A percentile compares a stretch with the other conserved stretches of the same genome.
These are phyloP conservation scores for Spergularia azorica DNA, from an alignment of 179 eudicot genomes.

Conservation along the genomic window DNA sequence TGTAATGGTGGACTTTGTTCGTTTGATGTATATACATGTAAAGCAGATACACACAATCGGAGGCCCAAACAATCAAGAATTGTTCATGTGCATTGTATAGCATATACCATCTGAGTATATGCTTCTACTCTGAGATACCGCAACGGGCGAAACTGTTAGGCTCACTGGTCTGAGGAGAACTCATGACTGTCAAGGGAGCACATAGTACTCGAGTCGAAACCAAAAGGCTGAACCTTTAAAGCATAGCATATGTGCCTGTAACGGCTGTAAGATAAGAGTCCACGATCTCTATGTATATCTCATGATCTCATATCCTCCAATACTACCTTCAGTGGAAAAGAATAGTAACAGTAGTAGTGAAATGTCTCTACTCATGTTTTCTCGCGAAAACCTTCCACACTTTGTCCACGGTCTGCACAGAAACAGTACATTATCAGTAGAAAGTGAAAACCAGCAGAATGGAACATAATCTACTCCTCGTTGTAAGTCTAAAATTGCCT, in stretches of 20 bases:
- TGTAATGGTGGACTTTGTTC: too few relatives aligned
- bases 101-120: not conserved
- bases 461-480: not conserved
- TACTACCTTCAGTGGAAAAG: not conserved
- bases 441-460: not conserved
- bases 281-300: too few relatives aligned
- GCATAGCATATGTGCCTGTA: too few relatives aligned
- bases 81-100: not conserved
- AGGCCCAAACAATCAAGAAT: constrained; percentile 3
- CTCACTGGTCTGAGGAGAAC: not conserved
- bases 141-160: not conserved
- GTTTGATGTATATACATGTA: too few relatives aligned
- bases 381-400: constrained; percentile 31
- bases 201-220: not conserved
- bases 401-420: constrained; percentile 36
- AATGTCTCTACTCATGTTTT: constrained; percentile 12
- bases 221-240: too few relatives aligned
- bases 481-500: too few relatives aligned
- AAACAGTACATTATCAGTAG: constrained; percentile 1
- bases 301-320: too few relatives aligned
- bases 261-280: too few relatives aligned
- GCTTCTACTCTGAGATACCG: not conserved
- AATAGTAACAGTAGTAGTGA: not conserved
- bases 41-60: not conserved
- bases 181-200: not conserved